Base-by-base conservation (phyloP, 2,329 filamentous ascomycete species). In the Aspergillus sp. region DNA sequence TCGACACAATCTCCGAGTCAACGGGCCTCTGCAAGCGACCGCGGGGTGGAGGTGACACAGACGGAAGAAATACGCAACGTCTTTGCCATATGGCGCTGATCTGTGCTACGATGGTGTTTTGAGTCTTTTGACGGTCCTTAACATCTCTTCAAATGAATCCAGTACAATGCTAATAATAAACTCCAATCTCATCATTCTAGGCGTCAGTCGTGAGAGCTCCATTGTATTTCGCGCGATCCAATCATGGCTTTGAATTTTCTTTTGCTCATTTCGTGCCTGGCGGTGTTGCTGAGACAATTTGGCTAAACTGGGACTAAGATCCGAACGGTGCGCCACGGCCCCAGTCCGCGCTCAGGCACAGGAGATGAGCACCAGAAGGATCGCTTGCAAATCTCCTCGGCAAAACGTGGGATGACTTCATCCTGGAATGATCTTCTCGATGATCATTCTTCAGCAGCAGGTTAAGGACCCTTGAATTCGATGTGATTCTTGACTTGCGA, bases 361-460 rank as follows among this genome's bases (percentile, higher is more conserved):
- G 66, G 66, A 59, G 61, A 65, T 28, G 25, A 28, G 25, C 25
- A 28, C 4, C 61, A 52, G 38, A 60, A 22, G 41, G 57, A 58
- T 57, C 47, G 55, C 47, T 51, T 51, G 60, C 48, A 59, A 50
- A 63, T 64, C 53, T 34, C 57, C 54, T 59, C 38, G 58, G 57
- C 48, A 59, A 38, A 60, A 45, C 54, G 49, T 46, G 46, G 61
- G 50, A 66, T 66, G 62, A 63, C 58, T 64, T 66, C 62, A 66
- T 64, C 13, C n/a, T 57, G 38, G 55, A 54, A 49, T 23, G 61
- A 64, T 64, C 63, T 45, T 58, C 63, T 54, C 19, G 53, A 22
- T 30, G 54, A 49, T 48, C 54, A 49, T 56, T 56, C 45, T 56
- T 56, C 45, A n/a, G 9, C 8, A 41, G 17, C 34, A 41, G 11